Evolutionary conservation across 257 asterid genomes (phyloP), one percentile per base, ranked within the genome.

Genomic region (Leonotis leonurus): DNA sequence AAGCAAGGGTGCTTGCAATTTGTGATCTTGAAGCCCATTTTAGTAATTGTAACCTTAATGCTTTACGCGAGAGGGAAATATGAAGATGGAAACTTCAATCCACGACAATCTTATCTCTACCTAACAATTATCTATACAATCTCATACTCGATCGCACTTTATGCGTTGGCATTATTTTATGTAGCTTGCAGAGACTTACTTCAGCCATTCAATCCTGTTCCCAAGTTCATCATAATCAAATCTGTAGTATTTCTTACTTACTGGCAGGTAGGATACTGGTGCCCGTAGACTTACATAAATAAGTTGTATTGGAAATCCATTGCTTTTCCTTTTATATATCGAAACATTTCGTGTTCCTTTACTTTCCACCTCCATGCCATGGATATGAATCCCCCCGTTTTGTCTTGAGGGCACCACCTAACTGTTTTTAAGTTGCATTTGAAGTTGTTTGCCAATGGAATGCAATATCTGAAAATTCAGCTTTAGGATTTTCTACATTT

Each of bases 1-100:
- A 93, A 93, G 75, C 99, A 93, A 73, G 99, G 95, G 45, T 90
- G 96, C 80, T 70, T 93, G 85, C 99, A 93, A 83, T 93, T 93
- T 75, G 97, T 87, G 83, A 83, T 93, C 78, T 89, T 93, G 75
- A 93, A 93, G 77, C 99, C 99, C 61, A 68, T 83, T 68, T 77
- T 93, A 67, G 97, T 87, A 61, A 77, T 79, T 16, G 80, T 85
- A 41, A 93, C 99, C 32, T 72, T 89, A 76, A 68, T 93, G 60
- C 84, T 93, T 26, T 93, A 89, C 40, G 96, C 95, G 14, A 85
- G 82, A 74, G 99, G 97, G 78, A 82, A 85, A 43, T 93, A 89
- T 35, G 90, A 89, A 79, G 96, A 89, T 69, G 96, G 99, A 25
- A 84, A 93, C 77, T 93, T 93, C 80, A 90, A 73, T 74, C 96